Conservation (phyloP, 2,329 filamentous ascomycete species). For the Thermothelomyces thermophilus region DNA sequence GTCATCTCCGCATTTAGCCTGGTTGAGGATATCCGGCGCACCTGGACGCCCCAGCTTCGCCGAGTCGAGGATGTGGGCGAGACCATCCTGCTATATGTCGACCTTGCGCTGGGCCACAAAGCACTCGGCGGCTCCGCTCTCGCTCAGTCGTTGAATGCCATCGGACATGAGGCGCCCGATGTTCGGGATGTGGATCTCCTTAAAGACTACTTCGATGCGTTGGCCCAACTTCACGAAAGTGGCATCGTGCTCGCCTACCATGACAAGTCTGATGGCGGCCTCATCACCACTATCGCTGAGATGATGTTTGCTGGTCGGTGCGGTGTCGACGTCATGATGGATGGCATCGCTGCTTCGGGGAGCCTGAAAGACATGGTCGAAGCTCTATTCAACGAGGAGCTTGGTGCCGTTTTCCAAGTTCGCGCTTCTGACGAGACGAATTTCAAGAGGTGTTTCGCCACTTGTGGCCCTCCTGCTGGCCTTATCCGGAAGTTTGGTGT, state of each 20-base stretch:
- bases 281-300: constrained; percentile 84
- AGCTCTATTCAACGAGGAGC: constrained; percentile 89
- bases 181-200: constrained; percentile 74
- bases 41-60: constrained; percentile 88
- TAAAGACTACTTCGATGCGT: constrained; percentile 86
- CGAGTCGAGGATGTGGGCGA: constrained; percentile 83
- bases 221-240: constrained; percentile 56
- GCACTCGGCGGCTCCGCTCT: constrained; percentile 85
- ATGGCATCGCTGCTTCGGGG: constrained; percentile 59
- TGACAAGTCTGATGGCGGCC: constrained; percentile 85
- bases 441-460: constrained; percentile 87
- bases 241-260: constrained; percentile 81
- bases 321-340: constrained; percentile 78
- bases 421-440: constrained; percentile 74
- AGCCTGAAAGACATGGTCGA: constrained; percentile 61
- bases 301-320: constrained; percentile 98
- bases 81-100: constrained; percentile 81
- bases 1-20: constrained; percentile 87
- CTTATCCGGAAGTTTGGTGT: constrained; percentile 79
- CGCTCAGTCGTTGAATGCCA: constrained; percentile 79
- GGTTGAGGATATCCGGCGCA: constrained; percentile 73
- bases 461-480: constrained; percentile 74
- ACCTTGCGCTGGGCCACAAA: constrained; percentile 74
- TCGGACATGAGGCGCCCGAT: constrained; percentile 81
- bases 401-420: constrained; percentile 94